Percentiles rank a stretch among this genome's conserved stretches.
These are phyloP conservation scores for Gossypium ekmanianum DNA, from an alignment of 345 rosid species.

Conservation along the genomic window DNA sequence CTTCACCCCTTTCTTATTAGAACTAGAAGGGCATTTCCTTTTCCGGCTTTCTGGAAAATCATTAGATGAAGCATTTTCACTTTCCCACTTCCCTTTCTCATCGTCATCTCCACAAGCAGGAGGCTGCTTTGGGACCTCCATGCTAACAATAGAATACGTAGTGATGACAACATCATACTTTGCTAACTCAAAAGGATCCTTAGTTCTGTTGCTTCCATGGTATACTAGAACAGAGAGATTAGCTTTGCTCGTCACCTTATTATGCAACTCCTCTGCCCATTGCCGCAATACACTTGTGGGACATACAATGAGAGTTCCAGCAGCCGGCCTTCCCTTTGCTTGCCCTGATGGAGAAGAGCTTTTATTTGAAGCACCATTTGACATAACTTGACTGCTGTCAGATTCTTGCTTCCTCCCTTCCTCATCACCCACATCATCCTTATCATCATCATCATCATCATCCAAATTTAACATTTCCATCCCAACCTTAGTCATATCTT, in stretches of 20 bases:
- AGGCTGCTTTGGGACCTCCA: conserved; percentile 97
- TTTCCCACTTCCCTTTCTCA: conserved; percentile 45
- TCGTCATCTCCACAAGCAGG: conserved; percentile 57
- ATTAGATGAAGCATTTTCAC: conserved; percentile 33
- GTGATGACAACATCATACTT: conserved; percentile 93
- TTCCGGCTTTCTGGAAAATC: conserved; percentile 47
- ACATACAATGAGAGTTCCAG: conserved; percentile 96
- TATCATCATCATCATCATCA: neutral
- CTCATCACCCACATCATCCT: conserved; percentile 26
- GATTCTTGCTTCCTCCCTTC: conserved; percentile 29
- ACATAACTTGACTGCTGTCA: conserved; percentile 23
- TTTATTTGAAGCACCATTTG: conserved; percentile 20
- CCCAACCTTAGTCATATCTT: conserved; percentile 33
- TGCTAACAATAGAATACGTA: conserved; percentile 90
- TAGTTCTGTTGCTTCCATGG: conserved; percentile 88
- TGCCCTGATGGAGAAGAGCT: conserved; percentile 27
- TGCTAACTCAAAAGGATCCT: conserved; percentile 74
- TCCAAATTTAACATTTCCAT: conserved; percentile 61
- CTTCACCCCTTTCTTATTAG: conserved; percentile 46
- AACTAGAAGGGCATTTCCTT: conserved; percentile 53
- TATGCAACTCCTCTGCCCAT: conserved; percentile 82
- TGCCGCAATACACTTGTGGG: conserved; percentile 98
- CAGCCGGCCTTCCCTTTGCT: conserved; percentile 73
- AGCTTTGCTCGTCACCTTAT: conserved; percentile 67
- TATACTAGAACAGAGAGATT: conserved; percentile 76